A percentile compares a stretch with the other conserved stretches of the same genome.
Conservation (phyloP, 306 rosid species). For the Acacia crassicarpa region DNA sequence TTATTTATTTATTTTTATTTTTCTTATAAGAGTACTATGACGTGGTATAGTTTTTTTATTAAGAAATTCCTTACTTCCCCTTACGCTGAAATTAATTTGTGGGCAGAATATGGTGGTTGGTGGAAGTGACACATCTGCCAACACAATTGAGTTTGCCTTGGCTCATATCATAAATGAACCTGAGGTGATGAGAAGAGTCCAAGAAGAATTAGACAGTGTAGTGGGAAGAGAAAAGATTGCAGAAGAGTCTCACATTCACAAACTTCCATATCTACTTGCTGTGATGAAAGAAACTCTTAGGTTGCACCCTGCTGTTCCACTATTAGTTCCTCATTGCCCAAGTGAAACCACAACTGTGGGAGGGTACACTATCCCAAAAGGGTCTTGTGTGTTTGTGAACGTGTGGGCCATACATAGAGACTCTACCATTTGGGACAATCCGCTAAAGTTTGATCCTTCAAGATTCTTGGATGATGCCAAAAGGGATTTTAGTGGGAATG, state of each 20-base stretch:
- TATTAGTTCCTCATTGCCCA: neutral
- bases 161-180: conserved; percentile 57
- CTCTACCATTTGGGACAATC: neutral
- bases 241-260: neutral
- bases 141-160: conserved; percentile 63
- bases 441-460: neutral
- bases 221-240: conserved; percentile 47
- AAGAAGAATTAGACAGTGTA: conserved; percentile 50
- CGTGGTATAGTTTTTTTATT: too few relatives aligned
- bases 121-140: conserved; percentile 68
- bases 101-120: conserved; percentile 75
- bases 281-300: neutral
- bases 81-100: neutral
- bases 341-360: neutral
- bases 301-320: neutral
- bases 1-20: too few relatives aligned
- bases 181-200: conserved; percentile 44
- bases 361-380: neutral
- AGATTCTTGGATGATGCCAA: neutral
- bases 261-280: neutral
- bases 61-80: neutral
- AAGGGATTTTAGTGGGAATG: conserved; percentile 63
- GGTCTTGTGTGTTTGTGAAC: neutral
- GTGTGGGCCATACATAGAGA: neutral
- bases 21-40: too few relatives aligned